Evolutionary conservation across 495 filamentous ascomycete genomes (phyloP), one percentile per base, ranked within the genome.

Genomic region (Xylaria acuta): DNA sequence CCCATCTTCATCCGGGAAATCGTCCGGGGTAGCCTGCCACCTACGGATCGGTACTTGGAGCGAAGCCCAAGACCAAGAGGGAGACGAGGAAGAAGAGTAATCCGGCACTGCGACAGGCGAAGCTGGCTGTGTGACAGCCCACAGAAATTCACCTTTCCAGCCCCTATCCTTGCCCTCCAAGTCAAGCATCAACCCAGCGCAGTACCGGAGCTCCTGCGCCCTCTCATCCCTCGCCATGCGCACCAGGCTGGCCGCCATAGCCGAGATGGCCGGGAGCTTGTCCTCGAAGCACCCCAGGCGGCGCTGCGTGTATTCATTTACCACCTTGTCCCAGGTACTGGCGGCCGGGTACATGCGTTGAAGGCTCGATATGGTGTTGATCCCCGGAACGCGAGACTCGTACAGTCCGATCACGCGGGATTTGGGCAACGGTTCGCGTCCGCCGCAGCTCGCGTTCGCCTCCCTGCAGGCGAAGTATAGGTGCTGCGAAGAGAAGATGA

Each of bases 261-360:
- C 74, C 1, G 74, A 74, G 43, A 76, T 67, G 25, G 74, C 74
- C 18, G 72, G 72, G 12, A 76, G 64, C 64, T 76, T 76, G n/a
- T 76, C 74, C 12, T 59, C 47, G 9, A 67, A 18, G 53, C 59
- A 60, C 6, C 72, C 72, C 11, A 75, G 40, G 12, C 32, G 20
- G 30, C 74, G 58, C 43, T 32, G 43, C 30, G 74, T 74, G 36
- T 74, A 76, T 1, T 72, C 63, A 2, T 62, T 20, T 25, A 76
- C 67, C 20, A 74, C 38, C 5, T 38, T 65, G 22, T 60, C 22
- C 74, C 74, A 76, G 11, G 73, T 51, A 14, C 62, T 41, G 11
- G 11, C n/a, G 11, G 59, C 45, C 5, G 67, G 54, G 14, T 71
- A 72, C 32, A 71, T 68, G 32, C 47, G 34, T 41, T 72, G 67